Percentiles rank a stretch among this genome's conserved stretches.
These are phyloP conservation scores for Cryphonectria parasitica DNA, from an alignment of 2,329 filamentous ascomycete genomes.

Conservation along the genomic window DNA sequence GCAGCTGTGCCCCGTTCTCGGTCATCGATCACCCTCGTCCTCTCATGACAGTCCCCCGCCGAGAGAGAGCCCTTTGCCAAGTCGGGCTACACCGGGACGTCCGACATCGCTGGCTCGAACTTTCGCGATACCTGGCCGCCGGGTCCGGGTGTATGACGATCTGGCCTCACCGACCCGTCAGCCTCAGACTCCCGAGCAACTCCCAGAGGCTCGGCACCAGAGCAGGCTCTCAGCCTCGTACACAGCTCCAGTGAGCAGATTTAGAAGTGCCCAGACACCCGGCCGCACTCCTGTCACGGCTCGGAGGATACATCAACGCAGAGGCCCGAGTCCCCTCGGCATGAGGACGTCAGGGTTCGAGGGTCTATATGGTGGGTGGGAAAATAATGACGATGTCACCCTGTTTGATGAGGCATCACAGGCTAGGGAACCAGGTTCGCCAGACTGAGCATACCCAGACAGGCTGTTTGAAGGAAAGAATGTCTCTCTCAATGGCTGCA, in stretches of 20 bases:
- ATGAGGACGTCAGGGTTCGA: constrained; percentile 48
- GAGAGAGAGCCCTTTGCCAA: constrained; percentile 11
- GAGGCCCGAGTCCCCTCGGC: constrained; percentile 42
- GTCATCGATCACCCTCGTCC: constrained; percentile 1
- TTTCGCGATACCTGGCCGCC: constrained; percentile 30
- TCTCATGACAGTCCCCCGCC: constrained; percentile 9
- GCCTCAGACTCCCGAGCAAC: constrained; percentile 54
- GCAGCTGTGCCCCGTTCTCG: constrained; percentile 12
- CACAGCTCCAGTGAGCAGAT: constrained; percentile 45
- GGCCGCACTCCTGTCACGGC: constrained; percentile 32
- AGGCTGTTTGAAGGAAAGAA: background rate
- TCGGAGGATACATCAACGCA: constrained; percentile 32
- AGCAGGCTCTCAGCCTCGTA: constrained; percentile 48
- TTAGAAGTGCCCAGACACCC: constrained; percentile 29
- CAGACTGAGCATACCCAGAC: constrained; percentile 5
- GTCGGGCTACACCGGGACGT: constrained; percentile 13
- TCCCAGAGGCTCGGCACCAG: constrained; percentile 53
- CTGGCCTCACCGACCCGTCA: constrained; percentile 47
- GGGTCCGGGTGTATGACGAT: constrained; percentile 52
- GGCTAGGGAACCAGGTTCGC: constrained; percentile 9
- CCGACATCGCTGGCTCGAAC: constrained; percentile 28
- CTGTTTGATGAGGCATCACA: constrained; percentile 39
- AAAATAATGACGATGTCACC: constrained; percentile 50
- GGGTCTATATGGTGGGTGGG: constrained; percentile 52
- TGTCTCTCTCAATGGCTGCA: background rate